Evolutionary conservation across 805 yeast genomes (phyloP).

Genomic region (Isabelozyma rhagii): DNA sequence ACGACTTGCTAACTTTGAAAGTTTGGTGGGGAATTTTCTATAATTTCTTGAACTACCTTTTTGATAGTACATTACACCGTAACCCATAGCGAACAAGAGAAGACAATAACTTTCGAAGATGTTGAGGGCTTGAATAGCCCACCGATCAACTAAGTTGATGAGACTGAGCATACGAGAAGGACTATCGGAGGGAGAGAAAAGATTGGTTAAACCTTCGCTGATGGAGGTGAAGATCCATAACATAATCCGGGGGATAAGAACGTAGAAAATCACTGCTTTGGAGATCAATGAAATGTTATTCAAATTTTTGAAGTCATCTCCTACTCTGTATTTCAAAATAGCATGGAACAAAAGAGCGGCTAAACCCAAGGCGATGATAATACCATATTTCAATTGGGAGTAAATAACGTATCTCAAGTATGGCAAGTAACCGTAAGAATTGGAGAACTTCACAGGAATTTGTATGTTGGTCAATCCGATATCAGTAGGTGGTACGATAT

Average conservation of each 20-base stretch:
- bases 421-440: slow-evolving; percentile 23
- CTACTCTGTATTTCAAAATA: slow-evolving; percentile 21
- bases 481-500: slow-evolving; percentile 20
- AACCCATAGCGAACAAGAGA: slow-evolving; percentile 32
- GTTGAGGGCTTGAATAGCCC: slow-evolving; percentile 5
- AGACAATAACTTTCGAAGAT: slow-evolving; percentile 9
- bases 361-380: slow-evolving; percentile 11
- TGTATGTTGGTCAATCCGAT: slow-evolving; percentile 5
- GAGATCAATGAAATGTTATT: slow-evolving; percentile 26
- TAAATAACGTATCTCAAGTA: slow-evolving; percentile 13
- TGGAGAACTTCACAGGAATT: slow-evolving; percentile 17
- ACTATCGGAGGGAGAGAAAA: slow-evolving; percentile 3
- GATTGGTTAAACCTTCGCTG: slow-evolving; percentile 7
- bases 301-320: slow-evolving; percentile 23
- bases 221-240: not conserved
- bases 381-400: slow-evolving; percentile 10
- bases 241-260: slow-evolving; percentile 16
- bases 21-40: slow-evolving; percentile 17
- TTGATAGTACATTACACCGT: slow-evolving; percentile 29
- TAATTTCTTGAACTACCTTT: slow-evolving; percentile 17
- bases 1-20: slow-evolving; percentile 4
- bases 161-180: slow-evolving; percentile 1
- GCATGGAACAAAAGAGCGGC: slow-evolving; percentile 20
- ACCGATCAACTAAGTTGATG: not conserved
- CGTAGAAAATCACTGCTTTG: slow-evolving; percentile 22